Percentiles rank a stretch among this genome's conserved stretches.
phyloP scores from a whole-genome alignment of 257 asterid species.

The Przewalskia tangutica region DNA sequence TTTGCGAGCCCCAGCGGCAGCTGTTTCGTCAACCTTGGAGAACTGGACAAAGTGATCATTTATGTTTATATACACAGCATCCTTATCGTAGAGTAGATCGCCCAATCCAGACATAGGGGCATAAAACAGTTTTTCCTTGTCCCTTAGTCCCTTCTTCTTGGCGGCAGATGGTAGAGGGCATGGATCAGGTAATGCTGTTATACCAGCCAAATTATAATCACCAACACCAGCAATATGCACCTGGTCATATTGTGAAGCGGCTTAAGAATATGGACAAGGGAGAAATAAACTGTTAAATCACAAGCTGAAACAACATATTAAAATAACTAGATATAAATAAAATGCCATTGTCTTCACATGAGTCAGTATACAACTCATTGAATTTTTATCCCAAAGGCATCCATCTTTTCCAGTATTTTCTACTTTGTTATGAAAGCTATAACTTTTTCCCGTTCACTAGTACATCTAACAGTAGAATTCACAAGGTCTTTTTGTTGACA shows the following conservation, averaged over 20 bases:
- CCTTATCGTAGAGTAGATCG: slow-evolving; percentile 93
- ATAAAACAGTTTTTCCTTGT: slow-evolving; percentile 91
- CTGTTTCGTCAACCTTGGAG: slow-evolving; percentile 50
- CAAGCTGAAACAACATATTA: background rate
- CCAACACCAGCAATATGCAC: slow-evolving; percentile 99
- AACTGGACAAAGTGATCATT: slow-evolving; percentile 88
- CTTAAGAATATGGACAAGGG: background rate
- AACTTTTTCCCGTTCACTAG: background rate
- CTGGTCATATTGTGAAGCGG: slow-evolving; percentile 25
- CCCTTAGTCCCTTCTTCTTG: slow-evolving; percentile 94
- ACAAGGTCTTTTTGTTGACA: background rate
- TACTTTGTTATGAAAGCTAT: background rate
- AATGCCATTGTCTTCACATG: background rate
- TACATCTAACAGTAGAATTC: background rate
- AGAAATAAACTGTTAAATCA: background rate
- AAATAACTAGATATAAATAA: background rate
- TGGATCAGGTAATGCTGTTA: slow-evolving; percentile 73
- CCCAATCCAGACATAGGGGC: slow-evolving; percentile 99
- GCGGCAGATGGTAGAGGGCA: slow-evolving; percentile 97
- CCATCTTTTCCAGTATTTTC: background rate
- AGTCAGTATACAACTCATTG: background rate
- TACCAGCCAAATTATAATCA: slow-evolving; percentile 59
- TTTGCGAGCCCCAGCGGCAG: slow-evolving; percentile 26
- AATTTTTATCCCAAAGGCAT: background rate
- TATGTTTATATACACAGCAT: slow-evolving; percentile 91